Conservation (phyloP, 73 alveolate species). For the Paraurostyla sp. region DNA sequence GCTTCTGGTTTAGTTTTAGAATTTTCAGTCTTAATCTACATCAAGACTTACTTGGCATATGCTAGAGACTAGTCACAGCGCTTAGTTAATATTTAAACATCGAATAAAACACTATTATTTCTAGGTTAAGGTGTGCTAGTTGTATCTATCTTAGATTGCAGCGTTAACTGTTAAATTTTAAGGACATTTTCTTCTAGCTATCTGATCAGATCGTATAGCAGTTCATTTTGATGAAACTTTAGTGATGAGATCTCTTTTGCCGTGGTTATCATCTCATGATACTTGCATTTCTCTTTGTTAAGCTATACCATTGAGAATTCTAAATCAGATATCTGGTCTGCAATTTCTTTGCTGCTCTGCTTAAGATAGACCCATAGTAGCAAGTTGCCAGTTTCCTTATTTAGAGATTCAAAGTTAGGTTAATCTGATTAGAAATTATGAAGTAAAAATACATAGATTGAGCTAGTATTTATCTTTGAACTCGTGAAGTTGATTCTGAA, state of each 20-base stretch:
- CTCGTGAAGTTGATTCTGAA: not conserved
- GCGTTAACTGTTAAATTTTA: not conserved
- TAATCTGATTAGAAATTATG: too few relatives aligned
- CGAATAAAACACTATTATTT: not conserved
- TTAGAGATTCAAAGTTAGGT: slow-evolving; percentile 20
- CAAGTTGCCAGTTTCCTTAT: slow-evolving; percentile 42
- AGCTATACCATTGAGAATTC: not conserved
- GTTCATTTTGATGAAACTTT: not conserved
- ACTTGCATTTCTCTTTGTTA: slow-evolving; percentile 3
- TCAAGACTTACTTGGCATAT: not conserved
- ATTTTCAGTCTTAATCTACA: not conserved
- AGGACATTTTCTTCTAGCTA: slow-evolving; percentile 5
- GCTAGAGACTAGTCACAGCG: not conserved
- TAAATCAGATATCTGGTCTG: not conserved
- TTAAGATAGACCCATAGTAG: slow-evolving; percentile 40
- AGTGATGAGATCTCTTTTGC: not conserved
- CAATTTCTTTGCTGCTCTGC: not conserved
- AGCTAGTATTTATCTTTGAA: slow-evolving; percentile 45
- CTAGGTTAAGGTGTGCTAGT: too few relatives aligned
- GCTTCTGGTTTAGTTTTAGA: not conserved
- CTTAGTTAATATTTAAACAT: not conserved
- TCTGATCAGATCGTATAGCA: not conserved
- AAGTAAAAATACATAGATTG: too few relatives aligned
- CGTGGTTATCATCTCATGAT: not conserved
- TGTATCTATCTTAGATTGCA: not conserved